Evolutionary conservation across 176 grass and related monocot species (phyloP).

Genomic region (Miscanthus lutarioriparius): DNA sequence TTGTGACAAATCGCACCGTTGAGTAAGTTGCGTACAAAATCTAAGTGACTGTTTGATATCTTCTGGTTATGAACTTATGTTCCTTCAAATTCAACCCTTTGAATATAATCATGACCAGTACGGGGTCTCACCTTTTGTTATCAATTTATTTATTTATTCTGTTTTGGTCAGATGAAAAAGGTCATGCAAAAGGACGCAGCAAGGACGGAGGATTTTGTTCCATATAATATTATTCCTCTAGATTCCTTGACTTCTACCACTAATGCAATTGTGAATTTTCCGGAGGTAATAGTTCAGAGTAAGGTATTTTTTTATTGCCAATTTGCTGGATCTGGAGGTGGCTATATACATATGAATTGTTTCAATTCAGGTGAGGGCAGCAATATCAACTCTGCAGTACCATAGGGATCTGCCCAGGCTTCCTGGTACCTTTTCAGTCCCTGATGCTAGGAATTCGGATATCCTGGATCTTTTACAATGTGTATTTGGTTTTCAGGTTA

Average conservation of each 20-base stretch:
- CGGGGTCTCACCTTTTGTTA: background rate
- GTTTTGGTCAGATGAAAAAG: constrained; percentile 68
- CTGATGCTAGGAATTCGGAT: constrained; percentile 80
- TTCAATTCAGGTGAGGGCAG: constrained; percentile 75
- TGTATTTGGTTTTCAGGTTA: constrained; percentile 91
- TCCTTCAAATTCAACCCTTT: background rate
- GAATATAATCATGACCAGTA: constrained; percentile 2
- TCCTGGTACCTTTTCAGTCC: constrained; percentile 62
- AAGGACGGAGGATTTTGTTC: constrained; percentile 78
- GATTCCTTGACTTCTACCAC: constrained; percentile 77
- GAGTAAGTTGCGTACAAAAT: constrained; percentile 2
- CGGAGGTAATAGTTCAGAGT: constrained; percentile 57
- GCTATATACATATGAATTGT: constrained; percentile 8
- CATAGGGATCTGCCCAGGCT: constrained; percentile 67
- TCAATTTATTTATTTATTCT: constrained; percentile 28
- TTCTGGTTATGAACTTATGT: background rate
- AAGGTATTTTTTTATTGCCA: background rate
- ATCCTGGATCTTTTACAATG: constrained; percentile 89
- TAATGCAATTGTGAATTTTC: constrained; percentile 66
- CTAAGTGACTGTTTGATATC: background rate
- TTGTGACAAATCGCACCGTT: background rate
- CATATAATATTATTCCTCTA: constrained; percentile 97
- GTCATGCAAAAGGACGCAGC: constrained; percentile 89
- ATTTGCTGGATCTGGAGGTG: background rate
- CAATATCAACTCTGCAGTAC: constrained; percentile 85